Percentiles rank a stretch among this genome's conserved stretches.
Conservation (phyloP, 257 asterid species). For the Parsonsia alboflavescens region DNA sequence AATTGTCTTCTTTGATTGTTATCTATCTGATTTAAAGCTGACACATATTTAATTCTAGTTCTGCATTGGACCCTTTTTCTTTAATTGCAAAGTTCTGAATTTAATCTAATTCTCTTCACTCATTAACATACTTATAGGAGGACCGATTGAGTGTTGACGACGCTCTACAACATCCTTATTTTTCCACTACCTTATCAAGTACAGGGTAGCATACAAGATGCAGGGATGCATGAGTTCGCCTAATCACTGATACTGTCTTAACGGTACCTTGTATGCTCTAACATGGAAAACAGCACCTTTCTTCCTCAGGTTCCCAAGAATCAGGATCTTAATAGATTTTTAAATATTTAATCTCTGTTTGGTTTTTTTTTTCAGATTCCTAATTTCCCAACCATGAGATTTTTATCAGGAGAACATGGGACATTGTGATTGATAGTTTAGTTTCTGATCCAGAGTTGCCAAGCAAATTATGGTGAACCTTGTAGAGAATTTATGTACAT, state of each 20-base stretch:
- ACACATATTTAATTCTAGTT: not conserved
- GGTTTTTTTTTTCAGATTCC: not conserved
- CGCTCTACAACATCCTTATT: slow-evolving; percentile 86
- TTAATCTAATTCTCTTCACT: slow-evolving; percentile 2
- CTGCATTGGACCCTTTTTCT: slow-evolving; percentile 3
- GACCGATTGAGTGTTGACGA: slow-evolving; percentile 80
- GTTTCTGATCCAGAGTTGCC: not conserved
- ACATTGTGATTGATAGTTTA: not conserved
- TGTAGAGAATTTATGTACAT: not conserved
- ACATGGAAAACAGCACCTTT: not conserved
- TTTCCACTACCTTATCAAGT: slow-evolving; percentile 30
- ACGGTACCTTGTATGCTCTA: not conserved
- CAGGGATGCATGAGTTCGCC: not conserved
- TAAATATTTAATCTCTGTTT: no score
- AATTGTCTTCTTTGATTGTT: no score
- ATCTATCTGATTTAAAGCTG: not conserved
- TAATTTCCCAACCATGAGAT: not conserved
- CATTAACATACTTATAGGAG: slow-evolving; percentile 46
- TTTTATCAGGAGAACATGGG: not conserved
- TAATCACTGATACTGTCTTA: not conserved
- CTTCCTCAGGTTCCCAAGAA: no score
- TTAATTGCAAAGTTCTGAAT: slow-evolving; percentile 3
- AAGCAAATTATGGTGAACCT: not conserved
- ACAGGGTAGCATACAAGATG: slow-evolving; percentile 2
- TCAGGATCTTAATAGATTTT: no score